phyloP scores from a whole-genome alignment of 805 yeast genomes.

The Candida coquimbonensis region DNA sequence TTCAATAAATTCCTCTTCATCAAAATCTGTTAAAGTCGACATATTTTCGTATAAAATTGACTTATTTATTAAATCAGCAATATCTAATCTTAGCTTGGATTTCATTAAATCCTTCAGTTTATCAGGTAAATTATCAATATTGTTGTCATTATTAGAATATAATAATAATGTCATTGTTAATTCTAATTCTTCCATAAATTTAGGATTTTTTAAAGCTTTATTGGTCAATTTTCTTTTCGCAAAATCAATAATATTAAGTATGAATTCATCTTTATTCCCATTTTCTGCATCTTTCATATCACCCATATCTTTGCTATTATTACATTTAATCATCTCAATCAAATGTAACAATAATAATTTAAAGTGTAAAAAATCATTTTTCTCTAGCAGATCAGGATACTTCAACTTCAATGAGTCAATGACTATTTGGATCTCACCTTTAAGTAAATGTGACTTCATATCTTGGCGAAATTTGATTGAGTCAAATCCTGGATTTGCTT shows the following conservation, averaged over 20 bases:
- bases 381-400: slow-evolving; percentile 61
- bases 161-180: slow-evolving; percentile 75
- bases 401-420: slow-evolving; percentile 48
- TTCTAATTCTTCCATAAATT: slow-evolving; percentile 67
- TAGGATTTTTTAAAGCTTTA: slow-evolving; percentile 50
- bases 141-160: slow-evolving; percentile 28
- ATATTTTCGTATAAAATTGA: slow-evolving; percentile 37
- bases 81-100: slow-evolving; percentile 51
- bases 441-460: slow-evolving; percentile 46
- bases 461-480: slow-evolving; percentile 46
- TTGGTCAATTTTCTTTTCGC: slow-evolving; percentile 56
- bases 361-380: slow-evolving; percentile 60
- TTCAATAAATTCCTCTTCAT: not conserved
- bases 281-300: no score
- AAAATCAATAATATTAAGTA: slow-evolving; percentile 47
- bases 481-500: slow-evolving; percentile 14
- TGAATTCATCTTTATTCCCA: slow-evolving; percentile 38
- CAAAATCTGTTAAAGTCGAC: slow-evolving; percentile 11
- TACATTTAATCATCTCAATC: slow-evolving; percentile 66
- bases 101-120: slow-evolving; percentile 52
- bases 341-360: slow-evolving; percentile 64
- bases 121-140: slow-evolving; percentile 36
- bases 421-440: slow-evolving; percentile 56
- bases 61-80: slow-evolving; percentile 66
- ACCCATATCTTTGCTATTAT: slow-evolving; percentile 9